phyloP scores from a whole-genome alignment of 73 alveolate species.

The Tetrahymena elliotti region DNA sequence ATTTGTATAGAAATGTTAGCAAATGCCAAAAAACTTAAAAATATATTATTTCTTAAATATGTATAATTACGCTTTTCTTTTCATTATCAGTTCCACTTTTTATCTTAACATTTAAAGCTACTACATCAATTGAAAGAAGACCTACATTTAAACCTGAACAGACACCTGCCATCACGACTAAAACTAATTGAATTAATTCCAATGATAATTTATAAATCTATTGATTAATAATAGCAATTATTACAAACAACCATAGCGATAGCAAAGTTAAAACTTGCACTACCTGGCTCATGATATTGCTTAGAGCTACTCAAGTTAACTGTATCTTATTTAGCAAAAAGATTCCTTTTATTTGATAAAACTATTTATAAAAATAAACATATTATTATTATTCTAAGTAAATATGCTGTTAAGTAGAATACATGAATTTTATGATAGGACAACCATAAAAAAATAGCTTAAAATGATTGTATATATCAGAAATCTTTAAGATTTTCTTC shows the following conservation, averaged over 20 bases:
- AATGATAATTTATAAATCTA: neutral
- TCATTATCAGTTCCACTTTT: constrained; percentile 36
- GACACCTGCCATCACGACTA: constrained; percentile 31
- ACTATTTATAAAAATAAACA: neutral
- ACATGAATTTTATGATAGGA: neutral
- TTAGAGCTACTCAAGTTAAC: neutral
- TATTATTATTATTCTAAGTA: neutral
- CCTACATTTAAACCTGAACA: constrained; percentile 40
- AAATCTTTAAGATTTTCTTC: neutral
- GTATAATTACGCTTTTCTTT: constrained; percentile 4
- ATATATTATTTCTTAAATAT: too few relatives aligned
- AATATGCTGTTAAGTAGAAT: neutral
- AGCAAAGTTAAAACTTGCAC: neutral
- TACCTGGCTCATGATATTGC: neutral
- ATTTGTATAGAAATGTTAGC: too few relatives aligned
- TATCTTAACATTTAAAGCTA: constrained; percentile 17
- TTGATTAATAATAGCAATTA: neutral
- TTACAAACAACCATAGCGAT: neutral
- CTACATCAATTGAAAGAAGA: constrained; percentile 37
- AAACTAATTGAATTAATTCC: neutral
- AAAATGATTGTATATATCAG: neutral
- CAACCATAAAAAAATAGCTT: neutral
- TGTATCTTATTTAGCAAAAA: neutral
- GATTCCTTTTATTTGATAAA: neutral
- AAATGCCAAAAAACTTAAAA: too few relatives aligned